These are phyloP conservation scores for Carex cristatella DNA, from an alignment of 176 grass and related monocot species.

Conservation along the genomic window DNA sequence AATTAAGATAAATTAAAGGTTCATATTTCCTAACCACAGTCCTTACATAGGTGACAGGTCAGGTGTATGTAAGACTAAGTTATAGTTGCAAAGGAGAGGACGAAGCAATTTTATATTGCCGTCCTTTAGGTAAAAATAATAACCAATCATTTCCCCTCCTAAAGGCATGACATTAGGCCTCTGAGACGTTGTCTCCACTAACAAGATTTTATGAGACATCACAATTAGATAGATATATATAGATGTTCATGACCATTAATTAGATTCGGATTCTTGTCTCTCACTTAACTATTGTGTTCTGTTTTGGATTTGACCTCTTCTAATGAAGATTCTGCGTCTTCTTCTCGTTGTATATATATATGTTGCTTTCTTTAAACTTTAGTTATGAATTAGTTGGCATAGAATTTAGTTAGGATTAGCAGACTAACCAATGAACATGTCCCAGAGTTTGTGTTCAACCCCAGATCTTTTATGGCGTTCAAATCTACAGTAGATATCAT, in stretches of 20 bases:
- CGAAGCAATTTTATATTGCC: conserved; percentile 17
- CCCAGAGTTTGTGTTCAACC: background rate
- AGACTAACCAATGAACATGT: conserved; percentile 7
- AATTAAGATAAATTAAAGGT: background rate
- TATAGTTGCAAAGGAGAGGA: conserved; percentile 1
- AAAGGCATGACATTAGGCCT: conserved; percentile 20
- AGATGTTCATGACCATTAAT: background rate
- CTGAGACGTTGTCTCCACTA: background rate
- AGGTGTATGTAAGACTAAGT: background rate
- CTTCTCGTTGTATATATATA: background rate
- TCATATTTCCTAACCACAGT: background rate
- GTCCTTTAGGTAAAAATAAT: conserved; percentile 21
- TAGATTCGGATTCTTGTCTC: conserved; percentile 22
- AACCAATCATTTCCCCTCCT: conserved; percentile 18
- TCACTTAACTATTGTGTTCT: conserved; percentile 22
- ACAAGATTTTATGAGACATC: background rate
- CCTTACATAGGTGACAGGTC: background rate
- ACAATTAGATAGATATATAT: too few species aligned
- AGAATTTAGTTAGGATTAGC: conserved; percentile 14
- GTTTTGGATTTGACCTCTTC: conserved; percentile 16
- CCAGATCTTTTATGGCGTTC: background rate
- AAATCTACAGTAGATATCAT: background rate
- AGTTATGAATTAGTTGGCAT: conserved; percentile 12
- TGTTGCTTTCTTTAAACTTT: conserved; percentile 23
- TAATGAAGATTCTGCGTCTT: conserved; percentile 23